Base-by-base conservation (phyloP, 495 filamentous ascomycete genomes). In the Penicillium fimorum region DNA sequence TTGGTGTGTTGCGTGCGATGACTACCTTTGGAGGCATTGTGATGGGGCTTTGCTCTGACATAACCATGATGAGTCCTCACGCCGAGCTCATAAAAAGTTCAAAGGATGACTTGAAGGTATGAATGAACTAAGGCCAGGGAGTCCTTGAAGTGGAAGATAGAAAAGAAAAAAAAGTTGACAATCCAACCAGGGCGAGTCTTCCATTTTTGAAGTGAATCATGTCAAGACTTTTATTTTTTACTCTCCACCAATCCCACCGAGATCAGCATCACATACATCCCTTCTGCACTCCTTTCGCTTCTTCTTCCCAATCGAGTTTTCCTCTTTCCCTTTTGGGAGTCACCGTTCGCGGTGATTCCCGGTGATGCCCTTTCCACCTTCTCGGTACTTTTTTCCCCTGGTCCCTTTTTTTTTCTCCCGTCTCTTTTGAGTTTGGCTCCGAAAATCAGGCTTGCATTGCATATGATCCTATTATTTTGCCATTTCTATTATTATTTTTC, bases 41-140 rank as follows among this genome's bases (percentile, higher is more conserved):
- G 25, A 67, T 43, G 12, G 63, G 56, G 18, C 18, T 54, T 56
- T 72, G 53, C 50, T 70, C 68, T 13, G 68, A 70, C 69, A 72
- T 71, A 59, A 42, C 42, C 33, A 32, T 22, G 10, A 18, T 42
- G 25, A 12, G 12, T 38, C 17, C 20, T 51, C 24, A 25, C 22
- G 12, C 29, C 22, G 49, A 22, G 35, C 33, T 32, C 10, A 37
- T 33, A 18, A 52, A 51, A 29, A 53, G 42, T 69, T 66, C 56
- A 58, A 59, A 68, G 65, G 60, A 50, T 47, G 57, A 56, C 59
- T 37, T 55, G 50, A 27, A 9, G 35, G 13, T 44, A 2, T 13
- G 53, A 56, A 9, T 7, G 27, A 37, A 22, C 18, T 44, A 56
- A 63, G 38, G 51, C 10, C 18, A 41, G 47, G 35, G 22, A 37